phyloP scores from a whole-genome alignment of 2,329 filamentous ascomycete genomes.

The Dryadomyces quercus-mongolicae region DNA sequence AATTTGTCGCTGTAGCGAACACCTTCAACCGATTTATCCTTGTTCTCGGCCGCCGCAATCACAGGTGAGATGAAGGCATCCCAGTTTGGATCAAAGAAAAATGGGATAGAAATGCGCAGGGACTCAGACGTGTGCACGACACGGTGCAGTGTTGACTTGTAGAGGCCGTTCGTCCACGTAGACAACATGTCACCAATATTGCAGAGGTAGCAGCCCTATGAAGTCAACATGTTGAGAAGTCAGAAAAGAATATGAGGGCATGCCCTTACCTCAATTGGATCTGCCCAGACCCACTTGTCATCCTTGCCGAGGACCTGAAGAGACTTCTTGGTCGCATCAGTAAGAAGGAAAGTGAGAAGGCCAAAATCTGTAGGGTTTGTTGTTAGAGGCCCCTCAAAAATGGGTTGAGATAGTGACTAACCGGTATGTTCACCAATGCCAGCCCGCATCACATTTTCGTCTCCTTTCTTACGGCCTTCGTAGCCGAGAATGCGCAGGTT shows the following conservation, averaged over 20 bases:
- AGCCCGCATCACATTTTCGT: neutral
- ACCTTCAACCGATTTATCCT: constrained; percentile 25
- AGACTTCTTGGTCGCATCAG: constrained; percentile 1
- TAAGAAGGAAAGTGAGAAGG: constrained; percentile 3
- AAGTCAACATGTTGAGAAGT: neutral
- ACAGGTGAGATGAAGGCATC: constrained; percentile 25
- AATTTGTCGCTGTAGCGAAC: constrained; percentile 19
- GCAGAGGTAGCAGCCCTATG: constrained; percentile 31
- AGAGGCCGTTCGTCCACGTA: constrained; percentile 36
- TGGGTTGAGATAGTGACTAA: neutral
- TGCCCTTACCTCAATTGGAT: constrained; percentile 19
- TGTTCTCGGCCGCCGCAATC: constrained; percentile 24
- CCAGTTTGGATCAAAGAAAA: constrained; percentile 39
- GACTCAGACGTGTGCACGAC: constrained; percentile 28
- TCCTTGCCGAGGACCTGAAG: constrained; percentile 29
- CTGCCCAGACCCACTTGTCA: constrained; percentile 29
- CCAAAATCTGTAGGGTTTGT: constrained; percentile 1
- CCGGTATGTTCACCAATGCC: constrained; percentile 6
- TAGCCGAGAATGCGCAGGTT: constrained; percentile 6
- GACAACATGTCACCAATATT: constrained; percentile 39
- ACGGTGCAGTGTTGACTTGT: constrained; percentile 35
- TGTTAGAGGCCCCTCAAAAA: neutral
- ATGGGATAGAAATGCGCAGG: constrained; percentile 35
- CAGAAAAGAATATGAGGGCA: neutral
- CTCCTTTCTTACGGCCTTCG: neutral